Evolutionary conservation across 805 yeast species (phyloP), one percentile per base, ranked within the genome.

Genomic region (Aciculoconidium aculeatum): DNA sequence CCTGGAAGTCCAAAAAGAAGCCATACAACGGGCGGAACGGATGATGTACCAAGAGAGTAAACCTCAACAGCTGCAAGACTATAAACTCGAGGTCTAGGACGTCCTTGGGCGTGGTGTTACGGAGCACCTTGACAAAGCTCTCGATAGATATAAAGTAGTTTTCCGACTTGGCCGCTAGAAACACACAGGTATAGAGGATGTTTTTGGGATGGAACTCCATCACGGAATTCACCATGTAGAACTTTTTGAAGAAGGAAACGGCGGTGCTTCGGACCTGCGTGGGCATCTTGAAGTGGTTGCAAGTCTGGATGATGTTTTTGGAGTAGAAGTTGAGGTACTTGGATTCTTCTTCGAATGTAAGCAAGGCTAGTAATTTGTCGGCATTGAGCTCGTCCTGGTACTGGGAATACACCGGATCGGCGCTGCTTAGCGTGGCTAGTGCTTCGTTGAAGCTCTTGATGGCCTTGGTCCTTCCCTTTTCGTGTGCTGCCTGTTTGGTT

Each of bases 11-110:
- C 26, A 90, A 70, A 55, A 81, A 90, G 51, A 90, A 88, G 13
- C 99, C 99, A 53, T 88, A 92, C n/a, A 92, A 56, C 0, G 97
- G 86, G 38, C 80, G 68, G 55, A 74, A 80, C 3, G 96, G 94
- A 56, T 86, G 96, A 52, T 90, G 97, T 7, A 82, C 90, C 38
- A 79, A 51, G 28, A 92, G 61, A 0, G 95, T 80, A 55, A 92
- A 92, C 36, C 76, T 67, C 44, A 92, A 62, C 7, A 84, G 69
- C 53, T 76, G 84, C 31, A 88, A 58, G 4, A 92, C 69, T 24
- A 67, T 64, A 49, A 86, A 92, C 56, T 92, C 99, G 32, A 85
- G 65, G 36, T 78, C 80, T 31, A 90, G 57, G 17, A 92, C 77
- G 21, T 79, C 75, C 11, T 67, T 66, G 1, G 81, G 77, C 20